Percentiles rank a stretch among this genome's conserved stretches.
These are phyloP conservation scores for Tetrahymena thermophila DNA, from an alignment of 73 alveolate genomes.

Conservation along the genomic window DNA sequence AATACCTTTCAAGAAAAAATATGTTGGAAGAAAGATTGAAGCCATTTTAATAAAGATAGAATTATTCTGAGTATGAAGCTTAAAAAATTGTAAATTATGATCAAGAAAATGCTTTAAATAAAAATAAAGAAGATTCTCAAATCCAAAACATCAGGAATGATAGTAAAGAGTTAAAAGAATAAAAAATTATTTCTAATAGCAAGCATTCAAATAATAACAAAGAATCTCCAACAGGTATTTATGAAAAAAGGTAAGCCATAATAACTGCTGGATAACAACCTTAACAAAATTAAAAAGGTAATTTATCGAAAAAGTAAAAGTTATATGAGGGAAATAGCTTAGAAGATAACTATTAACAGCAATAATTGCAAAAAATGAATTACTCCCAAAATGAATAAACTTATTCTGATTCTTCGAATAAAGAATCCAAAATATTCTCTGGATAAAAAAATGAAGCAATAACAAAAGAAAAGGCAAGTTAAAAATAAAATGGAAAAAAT, in stretches of 20 bases:
- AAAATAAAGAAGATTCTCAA: not conserved
- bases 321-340: not conserved
- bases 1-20: no score
- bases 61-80: not conserved
- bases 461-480: not conserved
- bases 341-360: not conserved
- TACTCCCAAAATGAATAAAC: not conserved
- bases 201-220: not conserved
- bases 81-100: no score
- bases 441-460: not conserved
- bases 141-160: not conserved
- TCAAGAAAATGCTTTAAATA: not conserved
- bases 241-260: no score
- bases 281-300: no score
- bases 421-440: not conserved
- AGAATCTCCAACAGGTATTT: not conserved
- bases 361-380: no score
- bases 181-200: no score
- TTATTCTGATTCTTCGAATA: not conserved
- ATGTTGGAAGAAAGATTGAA: not conserved
- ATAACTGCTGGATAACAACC: no score
- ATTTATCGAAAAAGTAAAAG: not conserved
- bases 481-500: not conserved
- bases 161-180: not conserved
- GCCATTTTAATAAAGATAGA: not conserved